These are phyloP conservation scores for Zygosaccharomyces sapae DNA, from an alignment of 1,139 yeast species.

Conservation along the genomic window DNA sequence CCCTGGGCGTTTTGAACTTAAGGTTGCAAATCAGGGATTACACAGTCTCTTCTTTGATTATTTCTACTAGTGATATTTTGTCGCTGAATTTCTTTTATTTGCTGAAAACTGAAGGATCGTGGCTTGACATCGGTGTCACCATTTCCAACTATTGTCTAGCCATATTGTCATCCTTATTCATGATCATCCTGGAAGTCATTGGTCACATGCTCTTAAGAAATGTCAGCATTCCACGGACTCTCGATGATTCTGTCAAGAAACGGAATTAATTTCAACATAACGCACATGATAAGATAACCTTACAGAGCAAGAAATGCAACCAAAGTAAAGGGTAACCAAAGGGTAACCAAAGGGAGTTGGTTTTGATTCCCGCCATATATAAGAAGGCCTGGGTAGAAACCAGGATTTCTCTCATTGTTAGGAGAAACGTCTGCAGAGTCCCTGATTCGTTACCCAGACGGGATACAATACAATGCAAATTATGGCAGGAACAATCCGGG, in stretches of 20 bases:
- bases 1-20: conserved; percentile 81
- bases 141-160: conserved; percentile 93
- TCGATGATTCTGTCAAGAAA: conserved; percentile 12
- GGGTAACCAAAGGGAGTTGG: neutral
- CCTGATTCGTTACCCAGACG: neutral
- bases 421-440: neutral
- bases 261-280: conserved; percentile 7
- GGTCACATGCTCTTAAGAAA: conserved; percentile 71
- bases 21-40: conserved; percentile 72
- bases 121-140: conserved; percentile 96
- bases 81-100: conserved; percentile 88
- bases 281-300: neutral
- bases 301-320: neutral
- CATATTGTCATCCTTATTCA: conserved; percentile 79
- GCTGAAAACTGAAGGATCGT: conserved; percentile 90
- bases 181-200: conserved; percentile 75
- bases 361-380: neutral
- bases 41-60: conserved; percentile 81
- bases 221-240: conserved; percentile 39
- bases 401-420: neutral
- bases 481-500: neutral
- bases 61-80: conserved; percentile 81
- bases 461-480: neutral
- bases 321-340: neutral
- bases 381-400: neutral